Evolutionary conservation across 2,329 filamentous ascomycete species (phyloP).

Genomic region (Aspergillus fijiensis): DNA sequence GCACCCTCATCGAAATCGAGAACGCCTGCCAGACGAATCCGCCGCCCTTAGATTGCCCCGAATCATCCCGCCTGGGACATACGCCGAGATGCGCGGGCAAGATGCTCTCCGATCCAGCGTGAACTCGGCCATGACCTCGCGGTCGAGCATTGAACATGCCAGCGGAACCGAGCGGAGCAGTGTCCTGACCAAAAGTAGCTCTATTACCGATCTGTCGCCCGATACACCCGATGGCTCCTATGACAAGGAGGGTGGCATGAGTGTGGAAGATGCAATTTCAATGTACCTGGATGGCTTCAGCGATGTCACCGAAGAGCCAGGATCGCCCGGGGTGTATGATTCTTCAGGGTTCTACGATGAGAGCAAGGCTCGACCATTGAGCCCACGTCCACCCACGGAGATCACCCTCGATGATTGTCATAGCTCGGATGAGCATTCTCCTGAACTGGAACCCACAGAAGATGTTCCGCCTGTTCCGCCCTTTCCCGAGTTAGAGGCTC

Average conservation of each 20-base stretch:
- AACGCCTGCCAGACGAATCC: slow-evolving; percentile 27
- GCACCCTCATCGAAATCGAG: slow-evolving; percentile 25
- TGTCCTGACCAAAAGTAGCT: slow-evolving; percentile 75
- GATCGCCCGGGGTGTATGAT: slow-evolving; percentile 30
- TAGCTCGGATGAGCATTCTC: slow-evolving; percentile 20
- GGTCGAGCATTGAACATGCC: slow-evolving; percentile 57
- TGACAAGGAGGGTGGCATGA: slow-evolving; percentile 53
- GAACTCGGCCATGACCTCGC: slow-evolving; percentile 60
- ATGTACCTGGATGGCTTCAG: slow-evolving; percentile 61
- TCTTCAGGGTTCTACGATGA: slow-evolving; percentile 14
- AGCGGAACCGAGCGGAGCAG: slow-evolving; percentile 80
- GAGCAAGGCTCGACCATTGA: slow-evolving; percentile 34
- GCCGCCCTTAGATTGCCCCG: slow-evolving; percentile 31
- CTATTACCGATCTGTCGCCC: slow-evolving; percentile 59
- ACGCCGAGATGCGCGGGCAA: slow-evolving; percentile 29
- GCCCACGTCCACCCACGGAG: slow-evolving; percentile 29
- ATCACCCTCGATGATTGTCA: slow-evolving; percentile 28
- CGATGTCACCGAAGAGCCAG: slow-evolving; percentile 43
- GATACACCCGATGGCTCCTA: slow-evolving; percentile 67
- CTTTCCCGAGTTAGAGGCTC: slow-evolving; percentile 10
- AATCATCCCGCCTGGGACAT: slow-evolving; percentile 23
- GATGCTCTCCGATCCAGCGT: slow-evolving; percentile 55
- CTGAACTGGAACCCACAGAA: slow-evolving; percentile 20
- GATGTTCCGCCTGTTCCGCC: slow-evolving; percentile 19
- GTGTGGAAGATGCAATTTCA: slow-evolving; percentile 60